Evolutionary conservation across 352 stramenopile species (phyloP).

Genomic region (Stramenopiles sp.): DNA sequence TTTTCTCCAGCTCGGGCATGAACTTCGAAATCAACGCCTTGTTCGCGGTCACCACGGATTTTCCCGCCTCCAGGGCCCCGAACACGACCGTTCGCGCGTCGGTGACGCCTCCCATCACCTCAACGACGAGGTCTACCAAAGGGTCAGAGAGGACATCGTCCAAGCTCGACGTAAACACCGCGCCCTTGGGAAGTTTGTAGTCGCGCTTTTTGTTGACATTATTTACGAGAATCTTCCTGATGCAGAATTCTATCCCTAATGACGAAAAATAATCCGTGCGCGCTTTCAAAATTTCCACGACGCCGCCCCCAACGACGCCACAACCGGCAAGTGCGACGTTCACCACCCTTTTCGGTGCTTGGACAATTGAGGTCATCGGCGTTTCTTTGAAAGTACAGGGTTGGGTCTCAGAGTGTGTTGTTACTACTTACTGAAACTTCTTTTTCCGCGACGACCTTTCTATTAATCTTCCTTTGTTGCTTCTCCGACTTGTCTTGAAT

Average conservation of each 20-base stretch:
- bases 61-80: conserved; percentile 53
- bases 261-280: background rate
- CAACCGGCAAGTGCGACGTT: background rate
- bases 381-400: too few species aligned
- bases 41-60: conserved; percentile 90
- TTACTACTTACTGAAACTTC: too few species aligned
- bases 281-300: background rate
- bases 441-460: too few species aligned
- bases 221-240: conserved; percentile 18
- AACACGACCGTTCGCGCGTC: conserved; percentile 80
- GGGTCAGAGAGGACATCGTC: conserved; percentile 65
- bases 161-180: conserved; percentile 30
- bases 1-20: conserved; percentile 62
- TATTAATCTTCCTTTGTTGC: too few species aligned
- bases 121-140: conserved; percentile 80
- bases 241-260: background rate
- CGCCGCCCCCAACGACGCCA: background rate
- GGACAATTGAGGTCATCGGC: background rate
- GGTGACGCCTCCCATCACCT: conserved; percentile 84
- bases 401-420: too few species aligned
- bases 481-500: too few species aligned
- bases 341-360: background rate
- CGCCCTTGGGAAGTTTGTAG: conserved; percentile 34
- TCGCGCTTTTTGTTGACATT: conserved; percentile 47
- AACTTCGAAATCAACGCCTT: conserved; percentile 82